Evolutionary conservation across 1,139 yeast species (phyloP), one percentile per base, ranked within the genome.

Genomic region (Meyerozyma elateridarum): DNA sequence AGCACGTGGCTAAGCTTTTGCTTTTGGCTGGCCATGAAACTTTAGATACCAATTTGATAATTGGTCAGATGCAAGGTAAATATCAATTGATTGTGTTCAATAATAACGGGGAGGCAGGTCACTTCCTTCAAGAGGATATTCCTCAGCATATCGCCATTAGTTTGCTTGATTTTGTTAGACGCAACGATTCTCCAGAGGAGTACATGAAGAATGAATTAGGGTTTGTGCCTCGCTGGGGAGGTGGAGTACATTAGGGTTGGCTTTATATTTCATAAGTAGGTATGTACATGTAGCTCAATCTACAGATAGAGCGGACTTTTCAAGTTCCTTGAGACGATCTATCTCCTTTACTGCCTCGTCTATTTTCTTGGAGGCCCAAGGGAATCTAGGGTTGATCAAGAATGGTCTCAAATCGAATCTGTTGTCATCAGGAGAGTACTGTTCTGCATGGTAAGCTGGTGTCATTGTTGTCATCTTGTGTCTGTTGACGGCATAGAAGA

Each of bases 61-160:
- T 91, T 36, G 98, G 96, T 0, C 98, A 93, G 57, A 91, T 91
- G 98, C 97, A 89, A 58, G 93, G 94, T 0, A 87, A 85, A 51
- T 91, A 83, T 54, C 98, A 91, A 55, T 67, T 91, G 29, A 79
- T 85, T 11, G 94, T 88, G 4, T 82, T 88, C 54, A 79, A 76
- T 40, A 61, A 61, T 36, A 48, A 80, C 37, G 56, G 60, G 2
- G 48, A 76, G 22, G 68, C 89, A 1, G 96, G 97, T 1, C 99
- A 91, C 58, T 91, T 88, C 47, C 64, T 91, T 13, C 98, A 91
- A 31, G 98, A 91, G 52, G 99, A 91, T 54, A 70, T 74, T 8
- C 94, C 97, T 0, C 56, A 51, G 9, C 82, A 81, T 42, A 69
- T 85, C 0, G 82, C 88, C 0, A 38, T 71, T 2, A 70, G 79